These are phyloP conservation scores for Yamadazyma dendronema DNA, from an alignment of 1,139 yeast genomes.

Conservation along the genomic window DNA sequence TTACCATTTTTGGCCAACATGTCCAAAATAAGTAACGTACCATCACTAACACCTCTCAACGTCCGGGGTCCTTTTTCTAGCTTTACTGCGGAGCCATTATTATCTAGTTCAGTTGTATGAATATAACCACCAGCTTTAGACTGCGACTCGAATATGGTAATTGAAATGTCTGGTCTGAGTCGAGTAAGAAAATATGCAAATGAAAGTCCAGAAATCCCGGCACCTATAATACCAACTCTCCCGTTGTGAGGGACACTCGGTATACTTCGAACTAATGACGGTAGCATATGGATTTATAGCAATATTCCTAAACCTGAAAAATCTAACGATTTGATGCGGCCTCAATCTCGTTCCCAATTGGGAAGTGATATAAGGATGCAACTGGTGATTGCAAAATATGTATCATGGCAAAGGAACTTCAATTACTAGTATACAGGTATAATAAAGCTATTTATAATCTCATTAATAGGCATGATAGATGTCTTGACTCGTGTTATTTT, in stretches of 20 bases:
- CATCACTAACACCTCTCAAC: constrained; percentile 65
- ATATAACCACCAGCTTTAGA: constrained; percentile 79
- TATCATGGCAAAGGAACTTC: too few species aligned
- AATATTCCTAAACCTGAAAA: too few species aligned
- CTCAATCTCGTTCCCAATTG: too few species aligned
- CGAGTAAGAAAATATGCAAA: constrained; percentile 70
- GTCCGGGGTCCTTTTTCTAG: constrained; percentile 80
- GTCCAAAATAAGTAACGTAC: constrained; percentile 62
- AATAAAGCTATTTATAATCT: background rate
- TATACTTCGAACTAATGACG: background rate
- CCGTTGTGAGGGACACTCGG: constrained; percentile 23
- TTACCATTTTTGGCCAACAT: constrained; percentile 46
- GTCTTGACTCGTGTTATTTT: constrained; percentile 17
- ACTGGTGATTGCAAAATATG: too few species aligned
- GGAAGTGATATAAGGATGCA: too few species aligned
- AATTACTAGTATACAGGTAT: constrained; percentile 3
- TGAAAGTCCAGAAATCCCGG: constrained; percentile 84
- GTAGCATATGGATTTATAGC: background rate
- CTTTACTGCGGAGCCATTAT: constrained; percentile 20
- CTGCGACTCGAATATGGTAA: constrained; percentile 60
- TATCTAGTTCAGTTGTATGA: constrained; percentile 36
- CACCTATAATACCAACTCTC: constrained; percentile 70
- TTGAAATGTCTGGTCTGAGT: constrained; percentile 67
- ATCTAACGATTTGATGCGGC: too few species aligned
- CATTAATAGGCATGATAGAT: constrained; percentile 19